Evolutionary conservation across 768 basidiomycete genomes (phyloP), one percentile per base, ranked within the genome.

Genomic region (Xerocomus spinulosus): DNA sequence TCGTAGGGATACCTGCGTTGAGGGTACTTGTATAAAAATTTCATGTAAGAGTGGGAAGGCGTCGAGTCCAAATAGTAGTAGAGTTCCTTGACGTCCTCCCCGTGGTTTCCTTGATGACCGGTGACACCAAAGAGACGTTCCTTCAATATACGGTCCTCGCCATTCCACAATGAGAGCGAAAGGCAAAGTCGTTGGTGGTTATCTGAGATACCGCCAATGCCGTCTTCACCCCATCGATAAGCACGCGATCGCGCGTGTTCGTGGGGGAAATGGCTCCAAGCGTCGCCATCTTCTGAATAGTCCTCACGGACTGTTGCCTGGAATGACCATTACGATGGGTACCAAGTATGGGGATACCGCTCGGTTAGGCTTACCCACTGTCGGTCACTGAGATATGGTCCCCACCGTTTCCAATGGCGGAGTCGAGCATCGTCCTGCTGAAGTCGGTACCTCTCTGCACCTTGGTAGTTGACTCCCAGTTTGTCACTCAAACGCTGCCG

Each of bases 1-100:
- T 98, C 94, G 68, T 99, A 99, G 1, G 96, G 96, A 68, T 79
- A 99, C 28, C 77, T 74, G 58, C 82, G 75, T 66, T 99, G 96
- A 12, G 96, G 94, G 58, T 99, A 99, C 67, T 99, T 99, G 81
- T 99, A 99, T 48, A 97, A 72, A 69, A 91, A 97, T 68, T 99
- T 99, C 96, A 99, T 98, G 78, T 98, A 99, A 6, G 94, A 96
- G 61, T 99, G 96, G 2, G 96, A 97, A 30, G 96, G 96, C 1
- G 96, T 97, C 30, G 92, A 95, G 67, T 98, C 96, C 51, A 99
- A 80, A 68, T 99, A 99, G 66, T 95, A 99, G 68, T 99, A 99
- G 24, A 98, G 73, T 63, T 99, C 96, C 70, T 98, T 98, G 73
- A 95, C 93, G 63, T 99, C 96, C 69, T 99, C 96, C 53, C 96